Base-by-base conservation (phyloP, 495 filamentous ascomycete species). In the Penicillium coffeae region DNA sequence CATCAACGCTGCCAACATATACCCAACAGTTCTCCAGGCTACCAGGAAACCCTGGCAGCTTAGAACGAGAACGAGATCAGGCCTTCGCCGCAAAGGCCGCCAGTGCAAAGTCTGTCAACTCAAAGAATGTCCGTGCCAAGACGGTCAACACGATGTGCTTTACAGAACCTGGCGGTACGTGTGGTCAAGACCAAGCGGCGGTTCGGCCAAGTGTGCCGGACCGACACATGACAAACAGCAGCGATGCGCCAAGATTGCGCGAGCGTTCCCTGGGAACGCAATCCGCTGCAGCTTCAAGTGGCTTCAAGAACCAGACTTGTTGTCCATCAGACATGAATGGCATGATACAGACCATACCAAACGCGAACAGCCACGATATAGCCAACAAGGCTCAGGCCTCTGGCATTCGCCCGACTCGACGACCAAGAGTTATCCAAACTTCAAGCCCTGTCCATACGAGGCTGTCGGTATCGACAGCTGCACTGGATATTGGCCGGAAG, bases 1-100 rank as follows among this genome's bases (percentile, higher is more conserved):
- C 38, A 21, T 30, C 21, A 37, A 42, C 44, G 16, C 16, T 35
- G n/a, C 47, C 15, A 38, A 20, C 27, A 37, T 34, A 21, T 49
- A 43, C 8, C 42, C 37, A 3, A 42, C 48, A 34, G 8, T 30
- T 15, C 40, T 42, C 32, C 47, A 19, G 35, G 15, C 22, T n/a
- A 10, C 14, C 42, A 42, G 35, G 10, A 47, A 49, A 32, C n/a
- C n/a, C n/a, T n/a, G n/a, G n/a, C n/a, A n/a, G n/a, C n/a, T n/a
- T n/a, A n/a, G 25, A 30, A 30, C 25, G 25, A 30, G n/a, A n/a
- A n/a, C n/a, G n/a, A n/a, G n/a, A n/a, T n/a, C n/a, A n/a, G n/a
- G n/a, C n/a, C n/a, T n/a, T n/a, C n/a, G n/a, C n/a, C n/a, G n/a
- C n/a, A n/a, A n/a, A n/a, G n/a, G n/a, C n/a, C n/a, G n/a, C n/a